Evolutionary conservation across 148 eudicot genomes (phyloP).

Genomic region (Cornus suecica): DNA sequence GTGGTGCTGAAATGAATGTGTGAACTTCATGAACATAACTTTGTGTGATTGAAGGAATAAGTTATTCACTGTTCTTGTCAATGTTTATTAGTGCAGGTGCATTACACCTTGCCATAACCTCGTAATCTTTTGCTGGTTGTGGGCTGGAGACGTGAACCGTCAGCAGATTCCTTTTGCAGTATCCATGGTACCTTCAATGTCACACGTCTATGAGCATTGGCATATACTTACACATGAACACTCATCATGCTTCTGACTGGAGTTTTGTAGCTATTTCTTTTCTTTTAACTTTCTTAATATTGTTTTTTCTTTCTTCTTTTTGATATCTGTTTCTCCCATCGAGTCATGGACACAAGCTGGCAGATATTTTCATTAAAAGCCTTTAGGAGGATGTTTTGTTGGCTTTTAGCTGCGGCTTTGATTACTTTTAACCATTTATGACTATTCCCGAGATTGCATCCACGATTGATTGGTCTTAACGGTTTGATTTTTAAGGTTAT

Average conservation of each 20-base stretch:
- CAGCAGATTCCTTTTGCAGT: neutral
- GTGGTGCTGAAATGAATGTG: neutral
- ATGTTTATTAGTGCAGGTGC: conserved; percentile 2
- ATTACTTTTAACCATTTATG: neutral
- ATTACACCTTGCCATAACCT: conserved; percentile 4
- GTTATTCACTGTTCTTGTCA: neutral
- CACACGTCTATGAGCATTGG: neutral
- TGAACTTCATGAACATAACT: neutral
- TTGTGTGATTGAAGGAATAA: conserved; percentile 1
- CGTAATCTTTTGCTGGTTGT: neutral
- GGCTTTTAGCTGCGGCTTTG: neutral
- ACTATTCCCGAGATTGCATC: neutral
- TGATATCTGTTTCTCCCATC: no score
- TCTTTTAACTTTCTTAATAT: neutral
- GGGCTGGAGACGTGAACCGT: neutral
- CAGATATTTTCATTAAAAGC: neutral
- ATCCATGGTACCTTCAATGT: conserved; percentile 6
- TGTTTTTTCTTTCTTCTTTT: no score
- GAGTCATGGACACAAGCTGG: neutral
- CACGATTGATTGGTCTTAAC: neutral
- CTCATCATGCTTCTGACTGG: neutral
- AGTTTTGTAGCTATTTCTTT: neutral
- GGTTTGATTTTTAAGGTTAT: neutral
- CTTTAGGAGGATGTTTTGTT: neutral
- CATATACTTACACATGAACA: neutral